phyloP scores from a whole-genome alignment of 257 asterid genomes.

The Agastache rugosa region DNA sequence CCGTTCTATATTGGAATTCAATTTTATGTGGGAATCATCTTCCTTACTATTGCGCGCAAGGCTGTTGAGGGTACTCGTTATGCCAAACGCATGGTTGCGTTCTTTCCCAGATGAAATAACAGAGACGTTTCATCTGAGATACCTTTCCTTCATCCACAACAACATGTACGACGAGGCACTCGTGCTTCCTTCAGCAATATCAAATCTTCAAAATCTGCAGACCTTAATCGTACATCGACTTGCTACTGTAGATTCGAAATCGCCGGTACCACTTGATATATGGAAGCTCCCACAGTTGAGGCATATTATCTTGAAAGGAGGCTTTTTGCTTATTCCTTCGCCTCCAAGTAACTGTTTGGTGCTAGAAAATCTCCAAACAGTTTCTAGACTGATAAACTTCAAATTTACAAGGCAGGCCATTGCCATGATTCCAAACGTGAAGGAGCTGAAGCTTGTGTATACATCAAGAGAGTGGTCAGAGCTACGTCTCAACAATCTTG shows the following conservation, averaged over 20 bases:
- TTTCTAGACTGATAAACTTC: slow-evolving; percentile 18
- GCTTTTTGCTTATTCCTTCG: background rate
- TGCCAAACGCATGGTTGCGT: background rate
- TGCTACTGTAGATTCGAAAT: background rate
- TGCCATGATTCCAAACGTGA: slow-evolving; percentile 30
- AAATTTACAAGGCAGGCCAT: slow-evolving; percentile 16
- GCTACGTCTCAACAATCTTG: slow-evolving; percentile 24
- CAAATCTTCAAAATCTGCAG: slow-evolving; percentile 22
- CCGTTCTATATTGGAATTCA: slow-evolving; percentile 12
- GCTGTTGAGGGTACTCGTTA: background rate
- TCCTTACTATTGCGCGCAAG: background rate
- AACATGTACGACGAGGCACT: background rate
- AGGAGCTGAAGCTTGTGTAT: slow-evolving; percentile 28
- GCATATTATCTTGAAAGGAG: slow-evolving; percentile 18
- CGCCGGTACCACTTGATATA: background rate
- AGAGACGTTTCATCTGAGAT: slow-evolving; percentile 12
- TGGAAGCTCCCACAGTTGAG: slow-evolving; percentile 26
- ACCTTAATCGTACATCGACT: slow-evolving; percentile 18
- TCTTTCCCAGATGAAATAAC: slow-evolving; percentile 32
- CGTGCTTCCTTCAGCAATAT: slow-evolving; percentile 24
- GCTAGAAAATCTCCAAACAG: slow-evolving; percentile 27
- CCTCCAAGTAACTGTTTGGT: background rate
- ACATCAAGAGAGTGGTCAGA: background rate
- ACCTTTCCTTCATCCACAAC: slow-evolving; percentile 9
- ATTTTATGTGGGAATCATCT: background rate